Evolutionary conservation across 805 yeast genomes (phyloP), one percentile per base, ranked within the genome.

Genomic region (Schizosaccharomyces lindneri): DNA sequence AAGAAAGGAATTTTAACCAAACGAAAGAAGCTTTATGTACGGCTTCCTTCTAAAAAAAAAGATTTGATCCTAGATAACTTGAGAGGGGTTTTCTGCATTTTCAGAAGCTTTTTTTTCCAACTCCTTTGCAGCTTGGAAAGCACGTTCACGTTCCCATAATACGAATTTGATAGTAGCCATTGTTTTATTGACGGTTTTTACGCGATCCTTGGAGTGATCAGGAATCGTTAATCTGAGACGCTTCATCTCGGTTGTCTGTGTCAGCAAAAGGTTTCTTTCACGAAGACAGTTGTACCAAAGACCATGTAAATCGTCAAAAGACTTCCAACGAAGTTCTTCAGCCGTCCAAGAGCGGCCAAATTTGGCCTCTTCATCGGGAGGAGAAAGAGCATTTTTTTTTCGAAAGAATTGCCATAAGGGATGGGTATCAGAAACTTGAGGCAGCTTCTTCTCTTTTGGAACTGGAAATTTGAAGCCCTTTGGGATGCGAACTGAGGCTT

Each of bases 381-480:
- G 70, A 66, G 97, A 79, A 63, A 85, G 73, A 63, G 60, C 60
- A 63, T 81, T 76, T 48, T 85, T 78, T 65, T 70, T 69, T 60
- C 74, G 70, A 74, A 90, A 93, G 70, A 93, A 93, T 67, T 85
- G 89, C 95, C 96, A 93, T 65, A 93, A 76, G 39, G 97, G 98
- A 72, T 93, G 98, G 31, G 57, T 51, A 17, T 51, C 57, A 19
- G 57, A 51, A 24, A 51, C 57, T 29, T 51, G 19, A 29, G 36
- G 36, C 11, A 24, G n/a, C 7, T 24, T 46, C 27, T 46, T 46
- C n/a, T 19, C 51, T 46, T 46, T 46, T 17, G 51, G 51, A 13
- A 46, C 24, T 19, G 51, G 51, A 46, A 46, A 17, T 6, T 9
- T 24, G 4, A 46, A 46, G 19, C 51, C 51, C 51, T 46, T 46